Evolutionary conservation across 495 filamentous ascomycete genomes (phyloP), one percentile per base, ranked within the genome.

Genomic region (Neurospora hispaniola): DNA sequence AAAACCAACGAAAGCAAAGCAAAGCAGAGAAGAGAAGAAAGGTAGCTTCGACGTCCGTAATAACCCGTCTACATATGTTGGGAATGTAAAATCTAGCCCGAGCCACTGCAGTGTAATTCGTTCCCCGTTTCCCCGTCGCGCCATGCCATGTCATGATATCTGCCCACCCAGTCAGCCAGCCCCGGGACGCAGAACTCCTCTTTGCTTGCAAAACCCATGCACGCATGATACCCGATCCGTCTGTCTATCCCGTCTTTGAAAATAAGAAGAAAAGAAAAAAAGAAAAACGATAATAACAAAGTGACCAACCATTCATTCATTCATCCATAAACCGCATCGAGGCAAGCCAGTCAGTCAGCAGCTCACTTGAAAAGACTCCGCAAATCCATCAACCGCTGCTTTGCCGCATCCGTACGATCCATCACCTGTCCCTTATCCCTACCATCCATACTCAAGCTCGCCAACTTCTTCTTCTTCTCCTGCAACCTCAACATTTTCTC

Each of bases 401-500:
- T 90, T 23, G 91, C 89, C 2, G 90, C 89, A 78, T 97, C 93
- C 20, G 84, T 85, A 79, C 92, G 94, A 71, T 91, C 90, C 69
- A 91, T 82, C 76, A 92, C 90, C 39, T 78, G 77, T 16, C 81
- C 80, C 40, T 82, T 79, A 41, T 85, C 82, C 16, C 79, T 76
- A 41, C 88, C 85, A 73, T 90, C 90, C 90, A 98, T 90, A 76
- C 90, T 93, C 74, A 98, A 85, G 77, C 91, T 92, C 1, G 96
- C 96, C 35, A 98, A 84, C 77, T 92, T 90, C 77, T 89, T 89
- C 86, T 99, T 99, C 87, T 96, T 96, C 70, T 90, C 88, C 74
- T 97, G 94, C 70, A 99, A 82, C 72, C 91, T 86, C 4, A 96
- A 83, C 86, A 99, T 96, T 85, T 94, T 96, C 84, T 97, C 93